These are phyloP conservation scores for Xerocomus potaroensis DNA, from an alignment of 768 basidiomycete genomes.

Conservation along the genomic window DNA sequence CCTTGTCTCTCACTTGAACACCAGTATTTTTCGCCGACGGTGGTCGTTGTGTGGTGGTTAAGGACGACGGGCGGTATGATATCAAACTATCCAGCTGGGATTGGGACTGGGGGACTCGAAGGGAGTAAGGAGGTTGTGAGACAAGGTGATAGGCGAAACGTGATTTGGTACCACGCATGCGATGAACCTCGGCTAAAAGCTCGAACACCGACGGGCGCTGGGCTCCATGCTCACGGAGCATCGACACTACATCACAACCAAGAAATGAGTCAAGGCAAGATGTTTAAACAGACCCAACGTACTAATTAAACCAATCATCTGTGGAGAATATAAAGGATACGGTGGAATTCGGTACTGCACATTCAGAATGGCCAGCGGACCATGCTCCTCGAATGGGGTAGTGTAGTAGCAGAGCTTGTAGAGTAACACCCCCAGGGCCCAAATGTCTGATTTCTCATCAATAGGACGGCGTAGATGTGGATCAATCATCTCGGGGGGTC, in stretches of 20 bases:
- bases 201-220: constrained; percentile 89
- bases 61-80: constrained; percentile 32
- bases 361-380: constrained; percentile 92
- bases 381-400: constrained; percentile 98
- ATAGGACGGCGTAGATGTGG: constrained; percentile 76
- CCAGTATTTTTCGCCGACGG: constrained; percentile 40
- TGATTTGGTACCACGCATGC: constrained; percentile 82
- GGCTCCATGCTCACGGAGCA: constrained; percentile 87
- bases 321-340: constrained; percentile 80
- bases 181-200: constrained; percentile 76
- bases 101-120: constrained; percentile 34
- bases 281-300: constrained; percentile 21
- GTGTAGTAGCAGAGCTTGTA: constrained; percentile 99
- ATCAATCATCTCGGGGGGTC: constrained; percentile 99
- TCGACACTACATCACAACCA: constrained; percentile 56
- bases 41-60: constrained; percentile 14
- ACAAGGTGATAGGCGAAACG: constrained; percentile 65
- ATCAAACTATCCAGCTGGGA: constrained; percentile 37
- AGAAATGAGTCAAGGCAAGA: constrained; percentile 9
- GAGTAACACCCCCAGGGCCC: constrained; percentile 94
- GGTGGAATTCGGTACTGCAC: constrained; percentile 92
- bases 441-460: constrained; percentile 94
- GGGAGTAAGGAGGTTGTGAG: constrained; percentile 42
- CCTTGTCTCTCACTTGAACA: constrained; percentile 69
- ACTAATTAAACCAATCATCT: constrained; percentile 85